Evolutionary conservation across 306 rosid species (phyloP).

Genomic region (Trifolium pratense): DNA sequence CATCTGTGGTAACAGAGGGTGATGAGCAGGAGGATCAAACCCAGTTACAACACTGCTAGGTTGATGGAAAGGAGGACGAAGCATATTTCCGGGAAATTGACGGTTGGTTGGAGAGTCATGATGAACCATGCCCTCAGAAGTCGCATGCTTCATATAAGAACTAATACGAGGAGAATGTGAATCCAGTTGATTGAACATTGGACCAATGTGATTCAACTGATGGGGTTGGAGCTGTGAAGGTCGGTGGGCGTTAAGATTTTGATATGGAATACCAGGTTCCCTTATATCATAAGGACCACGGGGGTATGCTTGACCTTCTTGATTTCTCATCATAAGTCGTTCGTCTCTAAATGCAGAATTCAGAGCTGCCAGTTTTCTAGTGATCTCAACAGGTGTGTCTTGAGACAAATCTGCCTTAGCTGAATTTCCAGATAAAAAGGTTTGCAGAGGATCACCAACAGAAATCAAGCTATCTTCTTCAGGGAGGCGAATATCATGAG

Average conservation of each 20-base stretch:
- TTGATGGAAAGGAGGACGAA: constrained; percentile 79
- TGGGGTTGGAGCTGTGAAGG: constrained; percentile 68
- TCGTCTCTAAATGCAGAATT: constrained; percentile 68
- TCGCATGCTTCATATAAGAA: constrained; percentile 65
- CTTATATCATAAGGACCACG: constrained; percentile 67
- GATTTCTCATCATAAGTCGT: constrained; percentile 61
- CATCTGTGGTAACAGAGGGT: constrained; percentile 78
- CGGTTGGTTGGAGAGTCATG: constrained; percentile 65
- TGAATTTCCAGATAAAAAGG: constrained; percentile 59
- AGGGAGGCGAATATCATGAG: constrained; percentile 65
- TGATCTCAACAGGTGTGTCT: constrained; percentile 60
- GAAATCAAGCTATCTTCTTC: constrained; percentile 81
- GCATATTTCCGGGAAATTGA: constrained; percentile 72
- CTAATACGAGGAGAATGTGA: constrained; percentile 64
- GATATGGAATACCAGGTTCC: constrained; percentile 67
- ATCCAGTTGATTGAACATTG: constrained; percentile 66
- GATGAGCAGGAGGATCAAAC: constrained; percentile 69
- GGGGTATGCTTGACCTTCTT: constrained; percentile 65
- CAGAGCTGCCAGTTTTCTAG: constrained; percentile 68
- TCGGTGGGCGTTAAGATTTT: constrained; percentile 63
- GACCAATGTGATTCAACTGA: constrained; percentile 64
- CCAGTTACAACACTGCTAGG: constrained; percentile 57
- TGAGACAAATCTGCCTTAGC: constrained; percentile 60
- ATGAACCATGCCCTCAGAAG: constrained; percentile 64
- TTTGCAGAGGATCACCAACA: constrained; percentile 62